phyloP scores from a whole-genome alignment of 768 basidiomycete genomes.

The Cystoderma amianthinum region DNA sequence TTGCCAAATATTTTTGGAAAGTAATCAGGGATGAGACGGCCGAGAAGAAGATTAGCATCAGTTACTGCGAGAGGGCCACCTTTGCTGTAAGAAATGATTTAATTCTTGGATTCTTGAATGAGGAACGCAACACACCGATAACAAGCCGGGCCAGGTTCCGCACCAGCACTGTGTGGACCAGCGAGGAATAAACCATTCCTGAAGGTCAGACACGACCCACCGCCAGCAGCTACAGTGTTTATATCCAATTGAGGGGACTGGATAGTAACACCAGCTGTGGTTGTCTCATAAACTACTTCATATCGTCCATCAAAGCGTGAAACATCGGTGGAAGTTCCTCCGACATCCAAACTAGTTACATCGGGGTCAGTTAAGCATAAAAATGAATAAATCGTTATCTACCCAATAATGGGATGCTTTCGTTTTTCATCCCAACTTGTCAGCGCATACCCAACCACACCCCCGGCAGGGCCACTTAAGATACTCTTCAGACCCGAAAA shows the following conservation, averaged over 20 bases:
- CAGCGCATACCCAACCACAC: slow-evolving; percentile 91
- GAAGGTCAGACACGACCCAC: slow-evolving; percentile 85
- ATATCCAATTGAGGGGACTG: slow-evolving; percentile 93
- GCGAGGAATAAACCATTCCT: slow-evolving; percentile 86
- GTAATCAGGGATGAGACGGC: slow-evolving; percentile 81
- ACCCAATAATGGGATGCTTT: slow-evolving; percentile 81
- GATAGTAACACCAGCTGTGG: slow-evolving; percentile 89
- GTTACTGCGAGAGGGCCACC: slow-evolving; percentile 90
- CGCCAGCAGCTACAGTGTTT: slow-evolving; percentile 94
- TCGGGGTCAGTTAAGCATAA: background rate
- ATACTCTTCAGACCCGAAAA: slow-evolving; percentile 95
- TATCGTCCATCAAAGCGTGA: slow-evolving; percentile 89
- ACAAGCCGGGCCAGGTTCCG: slow-evolving; percentile 89
- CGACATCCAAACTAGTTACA: slow-evolving; percentile 69
- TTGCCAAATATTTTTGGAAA: slow-evolving; percentile 96
- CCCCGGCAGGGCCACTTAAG: slow-evolving; percentile 89
- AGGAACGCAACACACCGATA: slow-evolving; percentile 52
- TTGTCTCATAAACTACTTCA: slow-evolving; percentile 92
- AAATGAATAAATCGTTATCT: slow-evolving; percentile 15
- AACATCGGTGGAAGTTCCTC: slow-evolving; percentile 93
- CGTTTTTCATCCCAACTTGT: slow-evolving; percentile 81
- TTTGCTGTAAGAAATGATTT: slow-evolving; percentile 43
- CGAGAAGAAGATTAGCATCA: slow-evolving; percentile 87
- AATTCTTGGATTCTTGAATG: background rate
- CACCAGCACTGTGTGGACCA: slow-evolving; percentile 91